Base-by-base conservation (phyloP, 2,329 filamentous ascomycete genomes). In the Aspergillus pseudonomiae region DNA sequence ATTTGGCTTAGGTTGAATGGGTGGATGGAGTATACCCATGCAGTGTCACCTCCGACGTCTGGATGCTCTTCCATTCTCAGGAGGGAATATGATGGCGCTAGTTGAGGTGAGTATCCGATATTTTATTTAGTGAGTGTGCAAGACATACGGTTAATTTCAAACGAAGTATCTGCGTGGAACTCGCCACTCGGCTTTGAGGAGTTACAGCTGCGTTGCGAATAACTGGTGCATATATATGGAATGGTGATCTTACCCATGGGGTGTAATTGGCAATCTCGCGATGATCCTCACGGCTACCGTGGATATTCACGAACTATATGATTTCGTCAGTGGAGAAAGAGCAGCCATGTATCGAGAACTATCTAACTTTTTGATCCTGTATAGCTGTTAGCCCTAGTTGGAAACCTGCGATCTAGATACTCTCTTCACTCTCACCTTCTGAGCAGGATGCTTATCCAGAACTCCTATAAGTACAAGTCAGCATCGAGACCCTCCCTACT, bases 11-110 rank as follows among this genome's bases (percentile, higher is more conserved):
- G 14, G 24, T 7, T 28, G 45, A 10, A 28, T 24, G 21, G 1
- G 11, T 46, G 11, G 39, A 10, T 46, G 11, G 39, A 10, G 24
- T 61, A 34, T 21, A 83, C 76, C 81, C 81, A 83, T 1, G 81
- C 79, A 1, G 82, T 84, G 62, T 83, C 82, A 0, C 81, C 82
- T 2, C 82, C 82, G 6, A 82, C 78, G 9, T 73, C 73, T 0
- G 83, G 82, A 62, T 83, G 81, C 59, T 83, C 80, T 67, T 84
- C 80, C 80, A 84, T 84, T 21, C 82, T 76, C 12, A 85, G 73
- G n/a, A 85, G 67, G 1, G 82, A 84, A 64, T 84, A 85, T 1
- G 78, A 81, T 0, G 83, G 83, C 2, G 82, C 75, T 77, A 41
- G 6, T 39, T n/a, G 28, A 28, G 24, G 45, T 14, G 6, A 24